A percentile compares a stretch with the other conserved stretches of the same genome.
Evolutionary conservation across 306 rosid genomes (phyloP).

Genomic region (Fragaria ananassa): DNA sequence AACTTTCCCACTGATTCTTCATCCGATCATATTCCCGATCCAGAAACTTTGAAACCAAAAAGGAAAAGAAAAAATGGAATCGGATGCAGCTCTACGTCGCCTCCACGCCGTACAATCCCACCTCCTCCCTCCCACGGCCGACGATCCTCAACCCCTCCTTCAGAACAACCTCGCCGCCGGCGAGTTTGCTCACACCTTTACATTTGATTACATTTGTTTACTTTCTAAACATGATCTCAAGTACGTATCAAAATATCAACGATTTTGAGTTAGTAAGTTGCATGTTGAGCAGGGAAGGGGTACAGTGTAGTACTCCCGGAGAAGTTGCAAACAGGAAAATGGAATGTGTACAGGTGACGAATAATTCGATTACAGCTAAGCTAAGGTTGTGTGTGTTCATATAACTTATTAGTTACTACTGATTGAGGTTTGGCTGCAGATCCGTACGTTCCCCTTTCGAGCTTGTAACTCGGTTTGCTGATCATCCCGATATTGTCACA

Average conservation of each 20-base stretch:
- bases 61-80: slow-evolving; percentile 42
- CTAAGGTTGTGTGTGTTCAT: neutral
- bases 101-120: slow-evolving; percentile 57
- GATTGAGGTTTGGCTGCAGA: slow-evolving; percentile 36
- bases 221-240: no score
- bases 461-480: slow-evolving; percentile 58
- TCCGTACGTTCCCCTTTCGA: slow-evolving; percentile 63
- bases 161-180: slow-evolving; percentile 55
- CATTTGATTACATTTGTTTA: neutral
- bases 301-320: slow-evolving; percentile 83
- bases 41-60: neutral
- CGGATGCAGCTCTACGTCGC: slow-evolving; percentile 64
- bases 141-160: slow-evolving; percentile 7
- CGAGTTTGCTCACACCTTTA: neutral
- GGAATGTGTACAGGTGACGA: slow-evolving; percentile 81
- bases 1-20: no score
- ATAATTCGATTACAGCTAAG: neutral
- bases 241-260: no score
- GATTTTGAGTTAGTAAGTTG: neutral
- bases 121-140: slow-evolving; percentile 33
- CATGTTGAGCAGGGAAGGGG: slow-evolving; percentile 58
- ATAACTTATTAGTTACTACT: neutral
- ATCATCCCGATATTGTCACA: slow-evolving; percentile 76
- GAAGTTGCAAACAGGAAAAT: slow-evolving; percentile 78
- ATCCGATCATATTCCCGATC: no score